Evolutionary conservation across 83 land plant genomes (phyloP).

Genomic region (Diphasiastrum complanatum): DNA sequence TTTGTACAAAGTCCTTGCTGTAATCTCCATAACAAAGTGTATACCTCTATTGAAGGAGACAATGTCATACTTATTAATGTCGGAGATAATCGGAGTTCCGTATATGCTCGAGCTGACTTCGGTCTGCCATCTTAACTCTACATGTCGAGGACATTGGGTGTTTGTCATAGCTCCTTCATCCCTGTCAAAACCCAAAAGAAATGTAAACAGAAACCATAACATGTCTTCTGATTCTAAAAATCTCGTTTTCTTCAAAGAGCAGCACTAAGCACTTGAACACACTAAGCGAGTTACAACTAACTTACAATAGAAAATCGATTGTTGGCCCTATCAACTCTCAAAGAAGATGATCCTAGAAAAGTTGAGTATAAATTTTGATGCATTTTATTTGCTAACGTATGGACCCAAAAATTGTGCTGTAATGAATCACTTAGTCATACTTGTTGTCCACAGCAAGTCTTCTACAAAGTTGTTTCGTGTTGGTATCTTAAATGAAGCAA

Average conservation of each 20-base stretch:
- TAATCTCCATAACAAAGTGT: not conserved
- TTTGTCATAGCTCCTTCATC: conserved; percentile 84
- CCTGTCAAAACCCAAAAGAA: conserved; percentile 35
- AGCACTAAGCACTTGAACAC: too few species aligned
- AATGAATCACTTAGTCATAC: too few species aligned
- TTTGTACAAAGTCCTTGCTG: not conserved
- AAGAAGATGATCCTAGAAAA: too few species aligned
- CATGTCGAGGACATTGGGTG: conserved; percentile 69
- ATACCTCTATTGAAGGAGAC: conserved; percentile 9
- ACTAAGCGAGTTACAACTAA: too few species aligned
- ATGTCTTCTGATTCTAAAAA: not conserved
- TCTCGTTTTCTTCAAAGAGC: not conserved
- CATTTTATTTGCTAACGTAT: too few species aligned
- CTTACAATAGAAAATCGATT: too few species aligned
- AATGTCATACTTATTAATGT: conserved; percentile 67
- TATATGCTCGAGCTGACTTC: conserved; percentile 98
- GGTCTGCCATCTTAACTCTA: conserved; percentile 96
- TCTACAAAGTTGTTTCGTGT: too few species aligned
- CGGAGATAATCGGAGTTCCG: conserved; percentile 89
- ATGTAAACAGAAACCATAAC: not conserved
- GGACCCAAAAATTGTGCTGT: too few species aligned
- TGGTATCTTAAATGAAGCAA: too few species aligned
- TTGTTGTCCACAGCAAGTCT: too few species aligned
- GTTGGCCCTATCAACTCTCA: too few species aligned
- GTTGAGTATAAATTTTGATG: too few species aligned